Conservation (phyloP, 148 eudicot species). For the Rhododendron vialii region DNA sequence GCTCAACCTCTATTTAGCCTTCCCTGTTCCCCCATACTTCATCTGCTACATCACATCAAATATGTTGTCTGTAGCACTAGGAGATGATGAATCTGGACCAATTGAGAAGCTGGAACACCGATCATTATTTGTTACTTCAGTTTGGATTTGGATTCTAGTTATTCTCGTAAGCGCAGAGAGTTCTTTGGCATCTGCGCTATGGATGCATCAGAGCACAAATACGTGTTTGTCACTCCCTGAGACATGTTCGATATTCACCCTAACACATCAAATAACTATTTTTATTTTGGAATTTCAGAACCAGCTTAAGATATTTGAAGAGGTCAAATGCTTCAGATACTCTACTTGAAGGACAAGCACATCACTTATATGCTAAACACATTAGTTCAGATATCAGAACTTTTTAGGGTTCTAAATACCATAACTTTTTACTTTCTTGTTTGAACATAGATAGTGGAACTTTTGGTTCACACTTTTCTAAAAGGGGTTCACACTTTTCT, state of each 20-base stretch:
- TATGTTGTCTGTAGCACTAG: background rate
- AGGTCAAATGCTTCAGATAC: background rate
- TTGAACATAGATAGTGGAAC: background rate
- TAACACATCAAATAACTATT: background rate
- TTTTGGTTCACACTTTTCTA: background rate
- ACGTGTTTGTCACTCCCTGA: background rate
- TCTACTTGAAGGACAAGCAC: background rate
- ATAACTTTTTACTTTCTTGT: background rate
- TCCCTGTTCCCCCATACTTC: background rate
- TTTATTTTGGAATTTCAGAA: too few species aligned
- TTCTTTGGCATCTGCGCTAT: background rate
- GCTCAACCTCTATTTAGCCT: background rate
- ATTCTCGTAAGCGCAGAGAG: background rate
- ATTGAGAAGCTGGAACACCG: background rate
- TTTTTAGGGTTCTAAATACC: background rate
- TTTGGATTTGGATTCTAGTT: background rate
- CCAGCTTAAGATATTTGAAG: background rate
- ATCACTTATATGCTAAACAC: background rate
- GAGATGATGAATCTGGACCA: background rate
- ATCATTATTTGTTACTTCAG: background rate
- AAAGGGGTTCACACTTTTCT: background rate
- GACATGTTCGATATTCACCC: background rate
- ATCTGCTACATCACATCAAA: background rate
- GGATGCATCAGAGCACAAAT: background rate
- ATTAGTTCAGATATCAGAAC: background rate